These are phyloP conservation scores for Pyrus hybrid DNA, from an alignment of 331 rosid species.

Conservation along the genomic window DNA sequence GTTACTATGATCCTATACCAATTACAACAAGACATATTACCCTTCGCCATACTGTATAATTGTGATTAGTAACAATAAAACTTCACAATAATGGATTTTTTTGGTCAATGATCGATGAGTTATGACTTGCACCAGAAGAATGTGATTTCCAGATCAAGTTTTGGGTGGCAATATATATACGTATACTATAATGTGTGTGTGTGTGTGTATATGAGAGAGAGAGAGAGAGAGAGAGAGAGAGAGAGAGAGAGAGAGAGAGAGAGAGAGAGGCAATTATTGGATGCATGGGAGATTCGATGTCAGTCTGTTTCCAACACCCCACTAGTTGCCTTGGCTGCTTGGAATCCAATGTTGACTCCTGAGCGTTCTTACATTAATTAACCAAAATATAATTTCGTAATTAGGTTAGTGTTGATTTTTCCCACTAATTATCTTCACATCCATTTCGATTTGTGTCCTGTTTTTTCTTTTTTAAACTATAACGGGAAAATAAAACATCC, in stretches of 20 bases:
- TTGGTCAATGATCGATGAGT: no score
- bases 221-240: not conserved
- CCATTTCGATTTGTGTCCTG: not conserved
- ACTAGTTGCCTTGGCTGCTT: constrained; percentile 6
- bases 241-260: not conserved
- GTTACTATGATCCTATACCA: not conserved
- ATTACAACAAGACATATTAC: not conserved
- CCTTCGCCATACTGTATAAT: not conserved
- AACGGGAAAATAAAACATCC: no score
- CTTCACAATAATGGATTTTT: no score
- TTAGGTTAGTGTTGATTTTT: not conserved
- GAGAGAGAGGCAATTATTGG: constrained; percentile 28
- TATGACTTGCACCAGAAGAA: no score
- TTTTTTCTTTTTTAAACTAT: not conserved
- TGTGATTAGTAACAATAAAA: no score
- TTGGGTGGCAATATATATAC: not conserved
- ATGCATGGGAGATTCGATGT: constrained; percentile 16
- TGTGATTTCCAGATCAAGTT: constrained; percentile 11
- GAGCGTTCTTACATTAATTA: not conserved
- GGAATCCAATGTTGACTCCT: constrained; percentile 26
- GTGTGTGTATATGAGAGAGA: not conserved
- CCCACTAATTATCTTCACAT: not conserved
- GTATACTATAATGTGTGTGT: not conserved
- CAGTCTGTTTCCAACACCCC: constrained; percentile 17
- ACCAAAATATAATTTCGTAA: not conserved